A percentile compares a stretch with the other conserved stretches of the same genome.
These are phyloP conservation scores for Cladosporium halotolerans DNA, from an alignment of 2,329 filamentous ascomycete species.

Conservation along the genomic window DNA sequence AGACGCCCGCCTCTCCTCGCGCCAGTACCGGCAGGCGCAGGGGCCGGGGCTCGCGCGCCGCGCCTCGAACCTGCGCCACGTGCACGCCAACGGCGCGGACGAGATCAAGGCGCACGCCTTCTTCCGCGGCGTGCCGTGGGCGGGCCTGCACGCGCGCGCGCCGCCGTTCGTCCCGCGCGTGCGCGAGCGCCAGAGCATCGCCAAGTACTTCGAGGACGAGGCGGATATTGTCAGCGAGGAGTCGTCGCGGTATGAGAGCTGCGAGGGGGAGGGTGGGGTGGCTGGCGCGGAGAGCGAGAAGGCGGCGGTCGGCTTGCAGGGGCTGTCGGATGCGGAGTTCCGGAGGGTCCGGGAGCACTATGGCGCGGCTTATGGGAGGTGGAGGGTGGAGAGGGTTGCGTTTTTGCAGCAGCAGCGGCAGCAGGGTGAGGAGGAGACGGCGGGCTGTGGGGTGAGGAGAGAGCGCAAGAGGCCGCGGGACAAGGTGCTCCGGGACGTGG, in stretches of 20 bases:
- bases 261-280: conserved; percentile 17
- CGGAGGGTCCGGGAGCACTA: conserved; percentile 27
- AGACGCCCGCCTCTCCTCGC: conserved; percentile 67
- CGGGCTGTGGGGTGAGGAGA: not conserved
- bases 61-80: conserved; percentile 50
- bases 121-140: conserved; percentile 76
- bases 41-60: conserved; percentile 23
- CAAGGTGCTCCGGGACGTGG: conserved; percentile 68
- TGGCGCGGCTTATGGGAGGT: conserved; percentile 24
- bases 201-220: conserved; percentile 85
- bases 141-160: conserved; percentile 59
- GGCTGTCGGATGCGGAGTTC: conserved; percentile 24
- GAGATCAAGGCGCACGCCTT: conserved; percentile 87
- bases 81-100: conserved; percentile 76
- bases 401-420: conserved; percentile 19
- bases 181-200: conserved; percentile 44
- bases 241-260: conserved; percentile 22
- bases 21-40: conserved; percentile 66
- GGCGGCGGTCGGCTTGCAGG: conserved; percentile 25
- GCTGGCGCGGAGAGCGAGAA: conserved; percentile 20
- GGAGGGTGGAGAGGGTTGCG: conserved; percentile 23
- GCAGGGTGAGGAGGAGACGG: conserved; percentile 11
- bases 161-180: conserved; percentile 80
- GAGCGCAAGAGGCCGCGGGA: conserved; percentile 67
- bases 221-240: conserved; percentile 53